Evolutionary conservation across 31 red algal genomes (phyloP).

Genomic region (Bonnemaisonia californica): DNA sequence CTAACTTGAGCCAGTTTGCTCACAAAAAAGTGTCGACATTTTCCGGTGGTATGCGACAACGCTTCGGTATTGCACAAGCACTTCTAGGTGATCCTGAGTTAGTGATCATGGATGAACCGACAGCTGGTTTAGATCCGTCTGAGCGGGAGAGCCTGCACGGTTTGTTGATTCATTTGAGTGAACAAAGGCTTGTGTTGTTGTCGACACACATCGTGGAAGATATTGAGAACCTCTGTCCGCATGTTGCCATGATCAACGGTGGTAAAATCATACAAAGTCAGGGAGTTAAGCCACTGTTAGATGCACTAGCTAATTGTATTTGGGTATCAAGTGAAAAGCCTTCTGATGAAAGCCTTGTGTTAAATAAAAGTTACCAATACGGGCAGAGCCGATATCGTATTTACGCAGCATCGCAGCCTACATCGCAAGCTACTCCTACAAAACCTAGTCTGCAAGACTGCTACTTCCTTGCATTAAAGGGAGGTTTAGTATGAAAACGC

Average conservation of each 20-base stretch:
- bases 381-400: no score
- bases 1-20: not conserved
- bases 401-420: not conserved
- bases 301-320: not conserved
- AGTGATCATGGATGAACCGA: constrained; percentile 11
- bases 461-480: not conserved
- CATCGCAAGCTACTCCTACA: not conserved
- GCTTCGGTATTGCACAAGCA: constrained; percentile 1
- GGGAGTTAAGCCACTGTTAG: not conserved
- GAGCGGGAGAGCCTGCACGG: not conserved
- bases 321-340: not conserved
- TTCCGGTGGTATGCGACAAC: constrained; percentile 2
- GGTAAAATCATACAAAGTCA: not conserved
- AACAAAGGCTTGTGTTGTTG: not conserved
- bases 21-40: not conserved
- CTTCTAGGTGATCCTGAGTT: not conserved
- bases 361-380: no score
- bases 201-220: constrained; percentile 12
- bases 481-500: not conserved
- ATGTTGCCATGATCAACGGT: not conserved
- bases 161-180: not conserved
- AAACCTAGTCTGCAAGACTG: not conserved
- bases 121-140: not conserved
- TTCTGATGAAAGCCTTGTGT: no score
- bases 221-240: not conserved